Conservation (phyloP, 2,329 filamentous ascomycete genomes). For the Boeremia exigua region DNA sequence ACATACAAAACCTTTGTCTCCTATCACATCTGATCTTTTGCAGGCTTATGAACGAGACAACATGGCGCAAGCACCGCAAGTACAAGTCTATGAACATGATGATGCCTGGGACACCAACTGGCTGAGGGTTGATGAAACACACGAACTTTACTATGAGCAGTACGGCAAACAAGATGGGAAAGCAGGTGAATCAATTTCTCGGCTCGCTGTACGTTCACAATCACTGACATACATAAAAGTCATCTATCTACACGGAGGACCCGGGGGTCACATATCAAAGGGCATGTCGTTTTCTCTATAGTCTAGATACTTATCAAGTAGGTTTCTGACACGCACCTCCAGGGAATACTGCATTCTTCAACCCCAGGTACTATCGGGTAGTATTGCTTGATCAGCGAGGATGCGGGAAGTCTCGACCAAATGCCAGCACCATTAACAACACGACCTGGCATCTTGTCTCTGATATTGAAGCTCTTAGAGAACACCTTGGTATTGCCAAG, state of each 20-base stretch:
- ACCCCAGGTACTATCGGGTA: slow-evolving; percentile 53
- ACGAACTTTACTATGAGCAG: slow-evolving; percentile 49
- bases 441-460: slow-evolving; percentile 53
- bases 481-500: slow-evolving; percentile 51
- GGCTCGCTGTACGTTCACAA: background rate
- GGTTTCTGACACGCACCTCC: background rate
- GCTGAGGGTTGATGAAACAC: slow-evolving; percentile 43
- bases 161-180: slow-evolving; percentile 49
- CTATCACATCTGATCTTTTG: background rate
- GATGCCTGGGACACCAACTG: slow-evolving; percentile 44
- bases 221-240: slow-evolving; percentile 26
- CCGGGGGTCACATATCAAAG: slow-evolving; percentile 47
- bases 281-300: slow-evolving; percentile 8
- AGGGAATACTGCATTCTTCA: slow-evolving; percentile 51
- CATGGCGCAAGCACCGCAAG: slow-evolving; percentile 23
- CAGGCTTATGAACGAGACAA: background rate
- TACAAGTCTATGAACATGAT: slow-evolving; percentile 39
- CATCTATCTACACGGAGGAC: slow-evolving; percentile 55
- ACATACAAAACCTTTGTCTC: slow-evolving; percentile 3
- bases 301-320: background rate
- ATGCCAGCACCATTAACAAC: slow-evolving; percentile 52
- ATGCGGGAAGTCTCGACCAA: slow-evolving; percentile 52
- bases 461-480: slow-evolving; percentile 55
- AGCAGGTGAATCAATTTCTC: slow-evolving; percentile 34
- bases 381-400: slow-evolving; percentile 58